These are phyloP conservation scores for Phanerodontia chrysosporium DNA, from an alignment of 768 basidiomycete species.

Conservation along the genomic window DNA sequence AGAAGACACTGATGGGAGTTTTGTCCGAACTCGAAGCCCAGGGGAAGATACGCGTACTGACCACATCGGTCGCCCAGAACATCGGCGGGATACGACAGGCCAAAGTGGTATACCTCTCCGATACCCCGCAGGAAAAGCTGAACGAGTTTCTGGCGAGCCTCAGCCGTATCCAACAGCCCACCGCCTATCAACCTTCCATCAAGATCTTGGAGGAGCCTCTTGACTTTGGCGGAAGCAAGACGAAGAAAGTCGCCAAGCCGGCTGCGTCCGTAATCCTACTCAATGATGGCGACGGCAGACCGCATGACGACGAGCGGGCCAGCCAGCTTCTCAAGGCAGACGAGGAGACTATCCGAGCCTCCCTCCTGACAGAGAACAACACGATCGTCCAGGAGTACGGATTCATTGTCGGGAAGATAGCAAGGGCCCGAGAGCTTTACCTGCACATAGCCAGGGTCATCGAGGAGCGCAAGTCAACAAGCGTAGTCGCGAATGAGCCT, in stretches of 20 bases:
- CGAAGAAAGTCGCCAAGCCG: slow-evolving; percentile 2
- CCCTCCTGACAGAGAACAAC: slow-evolving; percentile 64
- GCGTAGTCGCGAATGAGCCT: slow-evolving; percentile 48
- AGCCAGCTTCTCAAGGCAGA: slow-evolving; percentile 50
- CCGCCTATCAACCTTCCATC: slow-evolving; percentile 23
- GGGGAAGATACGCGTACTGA: slow-evolving; percentile 67
- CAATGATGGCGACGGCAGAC: not conserved
- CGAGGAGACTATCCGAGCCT: slow-evolving; percentile 55
- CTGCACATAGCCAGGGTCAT: slow-evolving; percentile 47
- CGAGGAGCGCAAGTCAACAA: slow-evolving; percentile 34
- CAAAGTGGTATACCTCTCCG: slow-evolving; percentile 63
- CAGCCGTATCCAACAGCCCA: slow-evolving; percentile 34
- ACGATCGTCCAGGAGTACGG: slow-evolving; percentile 75
- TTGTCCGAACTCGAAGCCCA: slow-evolving; percentile 59
- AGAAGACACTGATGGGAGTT: slow-evolving; percentile 60
- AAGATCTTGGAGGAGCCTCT: slow-evolving; percentile 51
- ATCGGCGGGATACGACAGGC: slow-evolving; percentile 58
- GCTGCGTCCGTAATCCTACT: slow-evolving; percentile 10
- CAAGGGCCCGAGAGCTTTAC: slow-evolving; percentile 64
- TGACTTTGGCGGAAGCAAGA: slow-evolving; percentile 46
- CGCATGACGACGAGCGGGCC: slow-evolving; percentile 13
- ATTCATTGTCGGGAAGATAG: slow-evolving; percentile 61
- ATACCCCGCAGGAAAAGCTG: slow-evolving; percentile 47
- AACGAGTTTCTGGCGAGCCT: slow-evolving; percentile 55
- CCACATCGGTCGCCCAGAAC: slow-evolving; percentile 53